A percentile compares a stretch with the other conserved stretches of the same genome.
These are phyloP conservation scores for Magnusiomyces suaveolens DNA, from an alignment of 1,139 yeast species.

Conservation along the genomic window DNA sequence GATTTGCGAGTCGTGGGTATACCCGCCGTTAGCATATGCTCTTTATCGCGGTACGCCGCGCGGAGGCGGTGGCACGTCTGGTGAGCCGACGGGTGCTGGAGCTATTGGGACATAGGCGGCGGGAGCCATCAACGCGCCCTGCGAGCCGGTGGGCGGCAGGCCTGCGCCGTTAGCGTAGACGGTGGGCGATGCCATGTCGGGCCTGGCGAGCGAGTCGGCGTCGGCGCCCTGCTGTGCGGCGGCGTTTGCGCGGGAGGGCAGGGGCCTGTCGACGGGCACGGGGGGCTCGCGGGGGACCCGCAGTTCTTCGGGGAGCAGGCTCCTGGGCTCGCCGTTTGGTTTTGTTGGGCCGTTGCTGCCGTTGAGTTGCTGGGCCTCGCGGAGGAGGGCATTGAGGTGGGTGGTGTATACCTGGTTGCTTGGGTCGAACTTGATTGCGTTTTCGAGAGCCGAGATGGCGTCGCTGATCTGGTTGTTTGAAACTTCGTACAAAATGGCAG, in stretches of 20 bases:
- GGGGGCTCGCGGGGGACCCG: constrained; percentile 13
- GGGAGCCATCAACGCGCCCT: neutral
- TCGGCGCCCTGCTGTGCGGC: too few relatives aligned
- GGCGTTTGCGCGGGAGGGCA: constrained; percentile 10
- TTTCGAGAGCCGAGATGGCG: constrained; percentile 92
- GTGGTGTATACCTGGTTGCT: constrained; percentile 89
- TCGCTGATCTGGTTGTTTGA: constrained; percentile 92
- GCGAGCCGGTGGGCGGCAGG: neutral
- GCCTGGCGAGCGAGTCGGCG: neutral
- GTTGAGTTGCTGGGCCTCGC: neutral
- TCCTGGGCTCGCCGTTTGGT: constrained; percentile 1
- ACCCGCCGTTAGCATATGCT: neutral
- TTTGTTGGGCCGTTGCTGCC: neutral
- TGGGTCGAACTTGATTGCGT: constrained; percentile 93
- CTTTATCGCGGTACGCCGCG: neutral
- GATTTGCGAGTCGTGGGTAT: too few relatives aligned
- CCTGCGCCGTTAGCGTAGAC: neutral
- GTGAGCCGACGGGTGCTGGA: constrained; percentile 3
- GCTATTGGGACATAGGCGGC: constrained; percentile 4
- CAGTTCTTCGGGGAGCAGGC: constrained; percentile 11
- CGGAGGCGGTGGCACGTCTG: neutral
- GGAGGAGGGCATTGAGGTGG: constrained; percentile 38
- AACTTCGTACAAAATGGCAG: constrained; percentile 92
- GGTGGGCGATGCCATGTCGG: neutral
- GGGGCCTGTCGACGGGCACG: constrained; percentile 16